Conservation (phyloP, 1,284 basidiomycete species). For the Cystobasidiaceae sp. region DNA sequence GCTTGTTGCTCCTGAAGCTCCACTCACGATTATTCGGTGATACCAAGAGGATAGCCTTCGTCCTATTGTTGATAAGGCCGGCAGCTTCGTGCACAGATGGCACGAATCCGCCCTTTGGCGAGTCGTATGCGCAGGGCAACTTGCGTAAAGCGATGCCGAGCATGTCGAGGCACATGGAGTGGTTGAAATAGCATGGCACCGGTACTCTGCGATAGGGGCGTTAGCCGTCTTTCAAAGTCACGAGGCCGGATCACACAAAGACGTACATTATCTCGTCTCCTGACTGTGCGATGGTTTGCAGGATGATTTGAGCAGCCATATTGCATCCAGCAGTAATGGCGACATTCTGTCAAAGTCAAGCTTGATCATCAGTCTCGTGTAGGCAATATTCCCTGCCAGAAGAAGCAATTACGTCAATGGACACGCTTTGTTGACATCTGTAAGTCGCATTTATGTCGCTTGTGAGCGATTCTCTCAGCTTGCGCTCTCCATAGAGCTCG, state of each 20-base stretch:
- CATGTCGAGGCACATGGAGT: conserved; percentile 34
- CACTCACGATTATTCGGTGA: conserved; percentile 67
- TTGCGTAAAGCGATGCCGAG: conserved; percentile 55
- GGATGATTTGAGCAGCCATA: conserved; percentile 61
- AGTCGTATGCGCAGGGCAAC: conserved; percentile 54
- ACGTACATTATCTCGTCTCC: conserved; percentile 67
- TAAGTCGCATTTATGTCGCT: conserved; percentile 64
- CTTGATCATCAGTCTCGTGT: not conserved
- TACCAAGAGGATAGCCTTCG: conserved; percentile 67
- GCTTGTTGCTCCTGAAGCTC: too few species aligned
- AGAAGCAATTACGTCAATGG: not conserved
- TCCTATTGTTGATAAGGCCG: conserved; percentile 56
- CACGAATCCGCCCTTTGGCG: conserved; percentile 56
- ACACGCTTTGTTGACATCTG: conserved; percentile 42
- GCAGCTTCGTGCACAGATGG: conserved; percentile 56
- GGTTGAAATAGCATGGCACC: conserved; percentile 57
- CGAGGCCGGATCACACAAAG: too few species aligned
- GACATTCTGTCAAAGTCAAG: conserved; percentile 52
- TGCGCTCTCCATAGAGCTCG: conserved; percentile 60
- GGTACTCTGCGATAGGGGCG: conserved; percentile 32
- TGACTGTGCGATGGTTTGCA: conserved; percentile 62
- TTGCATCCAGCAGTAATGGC: conserved; percentile 49
- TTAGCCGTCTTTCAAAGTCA: too few species aligned
- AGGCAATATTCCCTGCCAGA: not conserved
- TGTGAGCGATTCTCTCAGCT: conserved; percentile 57